Base-by-base conservation (phyloP, 305 asterid genomes). In the Plantago rigida region DNA sequence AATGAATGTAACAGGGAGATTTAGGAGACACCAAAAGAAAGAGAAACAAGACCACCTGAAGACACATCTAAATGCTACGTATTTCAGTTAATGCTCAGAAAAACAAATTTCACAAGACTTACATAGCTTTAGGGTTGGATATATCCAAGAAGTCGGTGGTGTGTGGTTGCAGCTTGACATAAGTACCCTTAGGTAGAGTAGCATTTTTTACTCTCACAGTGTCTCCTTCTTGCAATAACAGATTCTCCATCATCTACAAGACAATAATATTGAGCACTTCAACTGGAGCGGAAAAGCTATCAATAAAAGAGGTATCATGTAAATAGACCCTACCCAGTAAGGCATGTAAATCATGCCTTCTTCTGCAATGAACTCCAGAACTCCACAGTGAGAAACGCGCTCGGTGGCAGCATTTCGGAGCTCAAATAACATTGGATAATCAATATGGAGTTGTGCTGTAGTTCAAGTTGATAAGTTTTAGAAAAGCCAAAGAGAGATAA, bases 291-390 rank as follows among this genome's bases (percentile, higher is more conserved):
- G 39, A 31, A 31, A 31, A 31, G 39, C 39, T 31, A 31, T 31
- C 0, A 31, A 31, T 31, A 31, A 5, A 31, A 31, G 26, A 26
- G 12, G 29, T 56, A 52, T 60, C 51, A 59, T 49, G 34, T 11
- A 13, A 11, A 53, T 4, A 67, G 9, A 49, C 9, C 84, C 44
- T 75, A 93, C 99, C 99, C 97, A 93, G 70, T 93, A 93, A 56
- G 97, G 99, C 97, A 93, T 89, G 62, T 89, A 89, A 60, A 93
- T 87, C 95, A 89, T 75, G 86, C 99, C 99, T 78, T 93, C 97
- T 76, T 93, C 99, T 45, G 99, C 97, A 82, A 89, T 85, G 77
- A 93, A 93, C 79, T 93, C 99, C 66, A 93, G 74, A 67, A 93
- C 99, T 34, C 99, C 99, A 77, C 99, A 93, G 67, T 89, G 96